Conservation (phyloP, 208 protist genomes). For the Trichomonas tenax region DNA sequence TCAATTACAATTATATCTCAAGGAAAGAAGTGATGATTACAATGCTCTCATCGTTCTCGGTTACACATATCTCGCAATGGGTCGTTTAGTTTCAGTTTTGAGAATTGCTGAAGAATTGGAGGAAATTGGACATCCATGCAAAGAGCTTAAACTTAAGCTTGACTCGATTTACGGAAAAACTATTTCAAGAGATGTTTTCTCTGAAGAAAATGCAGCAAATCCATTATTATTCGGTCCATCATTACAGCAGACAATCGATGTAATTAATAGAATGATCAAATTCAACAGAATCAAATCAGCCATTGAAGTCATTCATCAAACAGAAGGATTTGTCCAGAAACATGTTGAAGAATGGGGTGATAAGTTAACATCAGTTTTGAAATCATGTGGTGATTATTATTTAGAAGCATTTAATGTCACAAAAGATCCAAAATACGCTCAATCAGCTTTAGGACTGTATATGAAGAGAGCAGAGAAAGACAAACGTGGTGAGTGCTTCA, state of each 20-base stretch:
- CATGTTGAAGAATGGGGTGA: background rate
- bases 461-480: background rate
- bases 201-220: background rate
- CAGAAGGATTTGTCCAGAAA: background rate
- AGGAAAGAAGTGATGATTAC: background rate
- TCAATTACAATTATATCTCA: background rate
- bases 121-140: background rate
- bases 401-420: background rate
- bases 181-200: background rate
- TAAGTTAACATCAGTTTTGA: background rate
- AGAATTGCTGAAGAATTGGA: background rate
- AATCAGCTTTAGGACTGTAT: background rate
- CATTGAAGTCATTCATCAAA: background rate
- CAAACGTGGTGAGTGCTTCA: background rate
- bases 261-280: background rate
- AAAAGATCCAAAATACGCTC: background rate
- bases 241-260: background rate
- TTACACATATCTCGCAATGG: background rate
- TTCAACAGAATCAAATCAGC: background rate
- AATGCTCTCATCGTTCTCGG: background rate
- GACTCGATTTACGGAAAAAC: background rate
- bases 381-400: background rate
- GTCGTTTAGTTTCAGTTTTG: background rate
- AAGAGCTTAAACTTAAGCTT: background rate
- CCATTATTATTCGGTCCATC: background rate